Conservation (phyloP, 2,329 filamentous ascomycete genomes). For the Coniochaeta hoffmannii region DNA sequence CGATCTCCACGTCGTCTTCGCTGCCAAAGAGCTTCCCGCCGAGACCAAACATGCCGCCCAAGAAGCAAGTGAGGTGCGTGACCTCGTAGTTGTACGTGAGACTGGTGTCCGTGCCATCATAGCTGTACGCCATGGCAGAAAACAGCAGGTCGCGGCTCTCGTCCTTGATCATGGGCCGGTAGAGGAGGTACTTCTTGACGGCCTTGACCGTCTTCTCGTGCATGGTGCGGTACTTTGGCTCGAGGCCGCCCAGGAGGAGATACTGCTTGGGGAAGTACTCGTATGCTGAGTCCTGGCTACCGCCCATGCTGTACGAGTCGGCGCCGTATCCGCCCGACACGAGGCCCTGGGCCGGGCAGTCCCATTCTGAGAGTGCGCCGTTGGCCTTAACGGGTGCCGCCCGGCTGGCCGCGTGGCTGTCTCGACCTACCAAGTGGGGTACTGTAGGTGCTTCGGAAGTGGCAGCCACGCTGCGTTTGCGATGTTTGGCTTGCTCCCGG, state of each 20-base stretch:
- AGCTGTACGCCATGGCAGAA: constrained; percentile 52
- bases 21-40: constrained; percentile 55
- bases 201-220: constrained; percentile 62
- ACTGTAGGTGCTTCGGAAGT: not conserved
- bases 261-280: constrained; percentile 67
- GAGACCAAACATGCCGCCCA: constrained; percentile 63
- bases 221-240: constrained; percentile 64
- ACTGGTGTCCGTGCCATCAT: constrained; percentile 31
- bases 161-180: constrained; percentile 64
- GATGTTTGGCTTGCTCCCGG: not conserved
- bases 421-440: not conserved
- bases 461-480: not conserved
- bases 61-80: constrained; percentile 59
- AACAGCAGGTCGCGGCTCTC: constrained; percentile 62
- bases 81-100: constrained; percentile 49
- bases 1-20: constrained; percentile 54
- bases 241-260: constrained; percentile 67
- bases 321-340: constrained; percentile 33
- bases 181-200: constrained; percentile 68
- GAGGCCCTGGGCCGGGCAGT: constrained; percentile 56
- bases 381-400: constrained; percentile 23
- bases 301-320: constrained; percentile 53
- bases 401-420: not conserved
- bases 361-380: constrained; percentile 27
- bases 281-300: constrained; percentile 62